Conservation (phyloP, 1,139 yeast species). For the Keqinozyma sinolaborantium region DNA sequence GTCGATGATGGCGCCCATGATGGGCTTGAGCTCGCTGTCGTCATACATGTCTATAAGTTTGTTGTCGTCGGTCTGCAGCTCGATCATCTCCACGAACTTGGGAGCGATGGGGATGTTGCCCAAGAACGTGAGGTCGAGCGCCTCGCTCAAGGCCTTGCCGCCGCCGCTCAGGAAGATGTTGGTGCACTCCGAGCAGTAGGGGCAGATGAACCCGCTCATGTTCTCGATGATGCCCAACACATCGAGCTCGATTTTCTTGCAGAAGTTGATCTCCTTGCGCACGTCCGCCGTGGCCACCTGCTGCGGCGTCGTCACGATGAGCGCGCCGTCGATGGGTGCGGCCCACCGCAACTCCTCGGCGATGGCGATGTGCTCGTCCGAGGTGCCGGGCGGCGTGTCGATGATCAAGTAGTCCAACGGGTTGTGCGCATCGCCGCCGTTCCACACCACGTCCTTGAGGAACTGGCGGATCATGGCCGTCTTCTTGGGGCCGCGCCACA, state of each 20-base stretch:
- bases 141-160: constrained; percentile 68
- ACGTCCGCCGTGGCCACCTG: constrained; percentile 56
- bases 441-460: constrained; percentile 85
- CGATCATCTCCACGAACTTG: constrained; percentile 79
- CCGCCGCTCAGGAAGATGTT: constrained; percentile 93
- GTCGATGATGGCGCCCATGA: constrained; percentile 51
- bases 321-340: constrained; percentile 44
- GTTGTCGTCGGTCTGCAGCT: constrained; percentile 41
- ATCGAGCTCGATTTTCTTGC: constrained; percentile 41
- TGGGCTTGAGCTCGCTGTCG: constrained; percentile 34
- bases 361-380: constrained; percentile 95
- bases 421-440: constrained; percentile 45
- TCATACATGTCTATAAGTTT: constrained; percentile 35
- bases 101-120: constrained; percentile 96
- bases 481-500: constrained; percentile 98
- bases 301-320: constrained; percentile 48
- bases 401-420: constrained; percentile 76
- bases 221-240: constrained; percentile 44
- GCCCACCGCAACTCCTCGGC: constrained; percentile 80
- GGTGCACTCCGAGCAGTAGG: constrained; percentile 87
- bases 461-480: constrained; percentile 97
- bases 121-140: constrained; percentile 60
- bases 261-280: constrained; percentile 46
- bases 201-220: constrained; percentile 53
- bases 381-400: constrained; percentile 98